phyloP scores from a whole-genome alignment of 805 yeast species.

The Kodamaea lidongshanica region DNA sequence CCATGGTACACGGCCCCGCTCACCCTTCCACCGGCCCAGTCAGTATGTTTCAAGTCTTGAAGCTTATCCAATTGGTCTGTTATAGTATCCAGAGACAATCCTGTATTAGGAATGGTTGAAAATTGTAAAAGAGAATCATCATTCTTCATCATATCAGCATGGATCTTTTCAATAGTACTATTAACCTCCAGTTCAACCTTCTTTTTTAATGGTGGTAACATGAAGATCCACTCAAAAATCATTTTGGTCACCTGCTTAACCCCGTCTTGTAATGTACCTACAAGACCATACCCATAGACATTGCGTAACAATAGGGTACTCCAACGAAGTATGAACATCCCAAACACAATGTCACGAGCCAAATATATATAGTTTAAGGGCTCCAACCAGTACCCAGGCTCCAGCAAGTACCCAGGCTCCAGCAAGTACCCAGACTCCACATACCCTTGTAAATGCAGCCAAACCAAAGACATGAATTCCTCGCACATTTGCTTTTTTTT shows the following conservation, averaged over 20 bases:
- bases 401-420: no score
- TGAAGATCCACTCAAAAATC: constrained; percentile 12
- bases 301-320: constrained; percentile 7
- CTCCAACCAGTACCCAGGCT: no score
- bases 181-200: constrained; percentile 59
- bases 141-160: constrained; percentile 51
- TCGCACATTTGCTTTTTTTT: no score
- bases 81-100: constrained; percentile 46
- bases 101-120: constrained; percentile 50
- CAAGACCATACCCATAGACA: constrained; percentile 17
- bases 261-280: constrained; percentile 4
- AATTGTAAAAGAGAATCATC: constrained; percentile 42
- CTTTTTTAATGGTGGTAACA: constrained; percentile 47
- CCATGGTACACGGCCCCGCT: constrained; percentile 98
- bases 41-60: constrained; percentile 52
- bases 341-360: constrained; percentile 19
- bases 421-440: no score
- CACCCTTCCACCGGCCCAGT: constrained; percentile 80
- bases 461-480: no score
- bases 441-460: no score
- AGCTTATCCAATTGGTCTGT: constrained; percentile 45
- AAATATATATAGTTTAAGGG: constrained; percentile 12
- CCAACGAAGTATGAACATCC: constrained; percentile 11
- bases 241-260: constrained; percentile 4
- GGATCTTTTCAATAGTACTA: constrained; percentile 44